Conservation (phyloP, 768 basidiomycete species). For the Mycena rosella region DNA sequence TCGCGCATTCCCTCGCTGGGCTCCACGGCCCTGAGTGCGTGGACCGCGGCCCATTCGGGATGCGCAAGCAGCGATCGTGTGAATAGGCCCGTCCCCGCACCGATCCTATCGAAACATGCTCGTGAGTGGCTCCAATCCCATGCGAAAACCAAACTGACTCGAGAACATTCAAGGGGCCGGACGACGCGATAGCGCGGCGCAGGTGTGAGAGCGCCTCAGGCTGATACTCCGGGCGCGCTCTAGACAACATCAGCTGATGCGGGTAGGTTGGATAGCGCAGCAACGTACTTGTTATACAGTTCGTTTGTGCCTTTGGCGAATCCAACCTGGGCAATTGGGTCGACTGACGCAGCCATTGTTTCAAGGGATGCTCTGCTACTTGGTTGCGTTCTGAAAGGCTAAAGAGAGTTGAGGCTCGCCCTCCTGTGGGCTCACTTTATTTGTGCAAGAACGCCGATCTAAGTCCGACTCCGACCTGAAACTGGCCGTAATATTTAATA, state of each 20-base stretch:
- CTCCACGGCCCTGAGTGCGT: constrained; percentile 65
- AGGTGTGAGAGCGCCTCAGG: constrained; percentile 59
- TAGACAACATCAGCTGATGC: too few species aligned
- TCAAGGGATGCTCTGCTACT: too few species aligned
- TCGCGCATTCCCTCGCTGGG: constrained; percentile 76
- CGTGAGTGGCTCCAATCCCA: neutral
- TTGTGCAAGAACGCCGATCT: too few species aligned
- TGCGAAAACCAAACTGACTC: constrained; percentile 57
- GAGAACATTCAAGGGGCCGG: constrained; percentile 55
- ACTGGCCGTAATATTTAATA: too few species aligned
- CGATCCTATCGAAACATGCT: constrained; percentile 56
- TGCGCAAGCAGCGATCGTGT: constrained; percentile 69
- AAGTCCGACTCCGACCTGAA: too few species aligned
- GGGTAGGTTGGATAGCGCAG: neutral
- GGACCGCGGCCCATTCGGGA: constrained; percentile 52
- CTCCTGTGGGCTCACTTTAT: too few species aligned
- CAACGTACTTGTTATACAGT: constrained; percentile 62
- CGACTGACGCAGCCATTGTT: constrained; percentile 45
- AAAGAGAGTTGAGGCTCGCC: too few species aligned
- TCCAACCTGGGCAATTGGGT: constrained; percentile 61
- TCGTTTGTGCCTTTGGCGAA: constrained; percentile 75
- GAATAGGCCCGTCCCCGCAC: constrained; percentile 75
- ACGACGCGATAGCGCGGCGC: constrained; percentile 46
- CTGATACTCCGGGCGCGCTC: constrained; percentile 73
- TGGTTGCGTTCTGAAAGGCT: too few species aligned